Percentiles rank a stretch among this genome's conserved stretches.
Evolutionary conservation across 2,329 filamentous ascomycete genomes (phyloP).

Genomic region (Aaosphaeria arxii): DNA sequence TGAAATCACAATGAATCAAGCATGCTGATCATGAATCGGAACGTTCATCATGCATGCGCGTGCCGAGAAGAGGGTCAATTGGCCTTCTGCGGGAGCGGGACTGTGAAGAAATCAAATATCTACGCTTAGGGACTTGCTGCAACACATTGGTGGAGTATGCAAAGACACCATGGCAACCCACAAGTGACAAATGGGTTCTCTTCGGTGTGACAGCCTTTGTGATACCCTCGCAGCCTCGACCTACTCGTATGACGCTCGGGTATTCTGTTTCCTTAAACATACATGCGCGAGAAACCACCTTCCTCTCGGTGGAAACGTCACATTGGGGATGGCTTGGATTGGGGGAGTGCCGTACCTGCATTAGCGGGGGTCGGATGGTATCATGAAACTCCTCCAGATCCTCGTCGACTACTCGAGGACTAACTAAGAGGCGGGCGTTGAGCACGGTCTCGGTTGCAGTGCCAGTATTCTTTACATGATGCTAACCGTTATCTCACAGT

Average conservation of each 20-base stretch:
- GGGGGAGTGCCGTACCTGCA: constrained; percentile 29
- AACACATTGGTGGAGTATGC: background rate
- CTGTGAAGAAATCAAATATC: constrained; percentile 1
- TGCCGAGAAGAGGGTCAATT: too few relatives aligned
- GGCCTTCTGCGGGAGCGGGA: background rate
- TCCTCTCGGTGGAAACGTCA: constrained; percentile 29
- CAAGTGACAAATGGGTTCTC: too few relatives aligned
- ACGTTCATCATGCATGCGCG: background rate
- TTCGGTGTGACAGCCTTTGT: constrained; percentile 13
- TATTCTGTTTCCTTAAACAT: constrained; percentile 29
- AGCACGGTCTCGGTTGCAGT: constrained; percentile 16
- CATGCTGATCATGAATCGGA: constrained; percentile 9
- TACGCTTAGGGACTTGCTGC: constrained; percentile 10
- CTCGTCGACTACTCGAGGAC: constrained; percentile 14
- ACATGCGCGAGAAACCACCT: constrained; percentile 5
- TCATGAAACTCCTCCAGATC: constrained; percentile 31
- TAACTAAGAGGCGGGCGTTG: constrained; percentile 16
- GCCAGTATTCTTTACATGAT: background rate
- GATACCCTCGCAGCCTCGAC: constrained; percentile 26
- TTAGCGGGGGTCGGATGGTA: constrained; percentile 25
- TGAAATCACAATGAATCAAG: constrained; percentile 3
- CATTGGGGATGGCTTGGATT: constrained; percentile 22
- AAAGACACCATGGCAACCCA: background rate
- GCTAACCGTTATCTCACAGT: constrained; percentile 2
- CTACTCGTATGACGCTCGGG: constrained; percentile 13